A percentile compares a stretch with the other conserved stretches of the same genome.
phyloP scores from a whole-genome alignment of 164 flowering plant species.

The Tetrastigma voinierianum region DNA sequence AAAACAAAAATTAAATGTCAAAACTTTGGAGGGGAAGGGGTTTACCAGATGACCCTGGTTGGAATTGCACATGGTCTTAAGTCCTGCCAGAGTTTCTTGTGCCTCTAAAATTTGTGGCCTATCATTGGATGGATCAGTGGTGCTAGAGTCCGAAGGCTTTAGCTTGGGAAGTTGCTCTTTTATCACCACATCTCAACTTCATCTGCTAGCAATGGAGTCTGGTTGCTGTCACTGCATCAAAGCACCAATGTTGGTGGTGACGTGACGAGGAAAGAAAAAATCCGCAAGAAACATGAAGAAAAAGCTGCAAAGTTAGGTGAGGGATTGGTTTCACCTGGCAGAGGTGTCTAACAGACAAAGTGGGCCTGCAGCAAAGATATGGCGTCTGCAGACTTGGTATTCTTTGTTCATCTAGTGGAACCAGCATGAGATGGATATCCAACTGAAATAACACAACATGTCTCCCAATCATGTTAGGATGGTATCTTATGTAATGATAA shows the following conservation, averaged over 20 bases:
- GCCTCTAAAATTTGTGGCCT: conserved; percentile 41
- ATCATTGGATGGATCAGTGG: conserved; percentile 29
- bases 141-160: conserved; percentile 22
- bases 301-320: neutral
- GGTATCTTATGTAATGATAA: no score
- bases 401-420: conserved; percentile 55
- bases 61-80: conserved; percentile 27
- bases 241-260: neutral
- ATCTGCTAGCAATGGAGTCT: conserved; percentile 40
- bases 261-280: neutral
- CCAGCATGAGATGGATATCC: conserved; percentile 60
- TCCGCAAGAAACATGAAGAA: neutral
- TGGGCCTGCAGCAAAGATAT: conserved; percentile 68
- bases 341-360: conserved; percentile 50
- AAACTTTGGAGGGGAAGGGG: conserved; percentile 1
- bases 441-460: conserved; percentile 36
- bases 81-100: conserved; percentile 55
- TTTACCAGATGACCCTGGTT: conserved; percentile 54
- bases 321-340: conserved; percentile 46
- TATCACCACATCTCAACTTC: conserved; percentile 55
- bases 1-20: neutral
- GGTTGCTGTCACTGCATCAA: conserved; percentile 56
- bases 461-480: conserved; percentile 7
- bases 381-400: conserved; percentile 62
- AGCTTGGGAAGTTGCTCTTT: conserved; percentile 28